Percentiles rank a stretch among this genome's conserved stretches.
Conservation (phyloP, 2,329 filamentous ascomycete species). For the Colletotrichum tabaci region DNA sequence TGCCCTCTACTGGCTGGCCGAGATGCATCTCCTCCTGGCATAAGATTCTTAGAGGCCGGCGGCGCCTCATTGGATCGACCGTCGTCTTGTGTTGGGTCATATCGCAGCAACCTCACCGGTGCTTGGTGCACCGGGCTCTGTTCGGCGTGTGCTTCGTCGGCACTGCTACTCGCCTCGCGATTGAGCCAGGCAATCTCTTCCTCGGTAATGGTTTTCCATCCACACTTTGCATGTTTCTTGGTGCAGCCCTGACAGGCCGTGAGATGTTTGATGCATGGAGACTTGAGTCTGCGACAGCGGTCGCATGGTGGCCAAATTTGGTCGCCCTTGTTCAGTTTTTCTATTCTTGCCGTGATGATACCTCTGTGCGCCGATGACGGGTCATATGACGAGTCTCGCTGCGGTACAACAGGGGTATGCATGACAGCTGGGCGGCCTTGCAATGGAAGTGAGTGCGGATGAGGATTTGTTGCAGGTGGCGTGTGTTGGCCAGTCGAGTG, state of each 20-base stretch:
- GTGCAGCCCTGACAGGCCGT: constrained; percentile 91
- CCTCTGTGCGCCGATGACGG: constrained; percentile 56
- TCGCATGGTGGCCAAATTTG: constrained; percentile 87
- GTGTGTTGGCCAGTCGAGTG: constrained; percentile 46
- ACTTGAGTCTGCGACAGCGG: constrained; percentile 82
- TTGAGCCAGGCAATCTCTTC: constrained; percentile 69
- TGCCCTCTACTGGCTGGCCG: constrained; percentile 39
- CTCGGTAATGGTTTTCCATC: constrained; percentile 85
- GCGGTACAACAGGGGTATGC: constrained; percentile 48
- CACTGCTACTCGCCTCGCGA: constrained; percentile 47
- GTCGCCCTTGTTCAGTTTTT: constrained; percentile 81
- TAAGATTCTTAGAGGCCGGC: constrained; percentile 17
- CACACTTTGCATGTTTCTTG: constrained; percentile 90
- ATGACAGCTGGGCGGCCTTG: constrained; percentile 47
- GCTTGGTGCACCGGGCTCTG: constrained; percentile 42
- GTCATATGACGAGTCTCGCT: constrained; percentile 48
- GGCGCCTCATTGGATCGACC: constrained; percentile 31
- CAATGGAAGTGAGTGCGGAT: constrained; percentile 45
- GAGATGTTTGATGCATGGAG: constrained; percentile 87
- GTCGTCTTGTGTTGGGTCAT: constrained; percentile 40
- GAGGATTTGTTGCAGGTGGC: constrained; percentile 47
- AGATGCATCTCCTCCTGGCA: constrained; percentile 37
- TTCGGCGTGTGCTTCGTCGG: constrained; percentile 51
- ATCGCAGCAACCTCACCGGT: constrained; percentile 42
- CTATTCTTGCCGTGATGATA: constrained; percentile 82